Percentiles rank a stretch among this genome's conserved stretches.
phyloP scores from a whole-genome alignment of 2,329 filamentous ascomycete genomes.

The Chrysosporium keratinophilum region DNA sequence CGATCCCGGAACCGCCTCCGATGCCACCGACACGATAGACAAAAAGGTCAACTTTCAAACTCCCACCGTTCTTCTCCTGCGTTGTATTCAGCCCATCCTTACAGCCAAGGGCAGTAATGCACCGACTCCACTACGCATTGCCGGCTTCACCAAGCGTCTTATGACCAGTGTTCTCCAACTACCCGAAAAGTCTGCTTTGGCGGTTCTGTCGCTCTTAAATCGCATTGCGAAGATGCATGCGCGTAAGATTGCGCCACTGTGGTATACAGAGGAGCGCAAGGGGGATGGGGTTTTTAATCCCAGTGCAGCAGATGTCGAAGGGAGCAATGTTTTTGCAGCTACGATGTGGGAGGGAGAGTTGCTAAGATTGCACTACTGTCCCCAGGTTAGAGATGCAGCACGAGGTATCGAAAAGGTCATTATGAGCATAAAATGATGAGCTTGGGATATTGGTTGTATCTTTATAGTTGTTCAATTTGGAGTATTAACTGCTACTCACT shows the following conservation, averaged over 20 bases:
- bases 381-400: conserved; percentile 68
- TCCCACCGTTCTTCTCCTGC: conserved; percentile 81
- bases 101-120: conserved; percentile 64
- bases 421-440: conserved; percentile 24
- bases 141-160: conserved; percentile 85
- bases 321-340: conserved; percentile 78
- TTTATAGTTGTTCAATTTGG: neutral
- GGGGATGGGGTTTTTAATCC: conserved; percentile 82
- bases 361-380: conserved; percentile 73
- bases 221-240: conserved; percentile 73
- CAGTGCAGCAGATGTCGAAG: conserved; percentile 62
- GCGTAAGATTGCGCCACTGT: conserved; percentile 71
- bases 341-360: conserved; percentile 93
- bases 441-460: neutral
- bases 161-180: conserved; percentile 72
- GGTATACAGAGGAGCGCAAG: conserved; percentile 87
- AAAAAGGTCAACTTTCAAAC: conserved; percentile 87
- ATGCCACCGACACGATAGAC: conserved; percentile 25
- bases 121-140: conserved; percentile 73
- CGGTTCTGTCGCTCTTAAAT: conserved; percentile 64
- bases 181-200: conserved; percentile 79
- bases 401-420: conserved; percentile 59
- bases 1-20: conserved; percentile 47
- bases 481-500: too few relatives aligned
- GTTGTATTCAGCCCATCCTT: conserved; percentile 71